Evolutionary conservation across 1,284 basidiomycete genomes (phyloP).

Genomic region (Athelia psychrophila): DNA sequence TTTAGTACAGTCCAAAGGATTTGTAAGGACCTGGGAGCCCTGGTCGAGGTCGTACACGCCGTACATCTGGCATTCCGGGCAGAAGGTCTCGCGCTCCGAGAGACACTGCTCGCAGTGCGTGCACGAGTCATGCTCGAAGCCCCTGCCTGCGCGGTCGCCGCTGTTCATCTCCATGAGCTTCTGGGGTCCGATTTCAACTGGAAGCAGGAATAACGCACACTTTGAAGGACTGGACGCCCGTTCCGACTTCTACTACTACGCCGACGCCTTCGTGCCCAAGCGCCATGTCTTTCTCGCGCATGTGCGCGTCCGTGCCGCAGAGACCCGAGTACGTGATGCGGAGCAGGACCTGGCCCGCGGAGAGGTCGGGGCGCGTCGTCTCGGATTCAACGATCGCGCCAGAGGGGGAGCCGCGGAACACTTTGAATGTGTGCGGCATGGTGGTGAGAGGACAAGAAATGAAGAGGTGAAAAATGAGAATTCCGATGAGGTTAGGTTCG

Average conservation of each 20-base stretch:
- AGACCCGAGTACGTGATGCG: constrained; percentile 38
- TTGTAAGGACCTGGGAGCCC: no score
- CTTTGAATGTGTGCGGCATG: neutral
- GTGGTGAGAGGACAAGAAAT: neutral
- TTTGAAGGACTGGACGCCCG: constrained; percentile 47
- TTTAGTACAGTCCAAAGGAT: no score
- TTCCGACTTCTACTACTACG: constrained; percentile 43
- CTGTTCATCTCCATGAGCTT: constrained; percentile 11
- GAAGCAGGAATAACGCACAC: constrained; percentile 7
- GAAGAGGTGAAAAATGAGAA: no score
- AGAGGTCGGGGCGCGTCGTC: constrained; percentile 21
- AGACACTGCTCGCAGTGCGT: constrained; percentile 18
- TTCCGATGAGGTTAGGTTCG: no score
- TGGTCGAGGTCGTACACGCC: constrained; percentile 44
- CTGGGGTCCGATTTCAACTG: neutral
- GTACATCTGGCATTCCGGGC: constrained; percentile 30
- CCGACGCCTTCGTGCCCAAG: constrained; percentile 60
- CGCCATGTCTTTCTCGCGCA: constrained; percentile 24
- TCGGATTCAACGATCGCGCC: constrained; percentile 24
- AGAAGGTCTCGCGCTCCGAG: constrained; percentile 43
- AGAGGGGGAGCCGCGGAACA: neutral
- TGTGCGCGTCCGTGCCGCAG: constrained; percentile 49
- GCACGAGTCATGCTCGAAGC: constrained; percentile 19
- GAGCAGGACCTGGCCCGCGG: constrained; percentile 28
- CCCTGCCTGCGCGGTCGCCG: constrained; percentile 24